A percentile compares a stretch with the other conserved stretches of the same genome.
Evolutionary conservation across 805 yeast genomes (phyloP).

Genomic region (Candida xyloterini): DNA sequence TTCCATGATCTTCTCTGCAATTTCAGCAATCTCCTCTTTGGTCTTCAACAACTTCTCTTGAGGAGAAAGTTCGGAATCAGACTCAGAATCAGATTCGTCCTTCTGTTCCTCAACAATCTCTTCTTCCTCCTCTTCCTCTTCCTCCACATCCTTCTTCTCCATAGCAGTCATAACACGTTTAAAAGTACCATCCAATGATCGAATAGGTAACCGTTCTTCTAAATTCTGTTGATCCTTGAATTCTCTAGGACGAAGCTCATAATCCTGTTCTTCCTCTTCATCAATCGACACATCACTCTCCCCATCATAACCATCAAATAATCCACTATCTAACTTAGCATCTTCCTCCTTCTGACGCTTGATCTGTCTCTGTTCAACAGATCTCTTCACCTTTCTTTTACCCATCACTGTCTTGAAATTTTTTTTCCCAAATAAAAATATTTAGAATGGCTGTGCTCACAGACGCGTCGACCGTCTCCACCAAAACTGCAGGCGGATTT

Average conservation of each 20-base stretch:
- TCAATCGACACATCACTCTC: conserved; percentile 17
- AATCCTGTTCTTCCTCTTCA: conserved; percentile 66
- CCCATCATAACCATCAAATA: conserved; percentile 31
- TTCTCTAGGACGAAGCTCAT: conserved; percentile 69
- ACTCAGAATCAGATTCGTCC: conserved; percentile 25
- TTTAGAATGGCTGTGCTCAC: conserved; percentile 9
- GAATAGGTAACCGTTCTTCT: conserved; percentile 79
- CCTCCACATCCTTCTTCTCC: conserved; percentile 17
- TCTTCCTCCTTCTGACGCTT: conserved; percentile 45
- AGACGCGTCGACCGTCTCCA: conserved; percentile 7
- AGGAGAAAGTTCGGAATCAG: conserved; percentile 46
- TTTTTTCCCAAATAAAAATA: conserved; percentile 6
- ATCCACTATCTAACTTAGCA: conserved; percentile 36
- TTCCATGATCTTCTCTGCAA: conserved; percentile 75
- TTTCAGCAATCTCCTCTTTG: conserved; percentile 79
- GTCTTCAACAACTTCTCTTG: conserved; percentile 54
- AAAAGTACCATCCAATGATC: conserved; percentile 66
- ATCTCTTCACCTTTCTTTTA: conserved; percentile 35
- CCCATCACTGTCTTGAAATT: conserved; percentile 29
- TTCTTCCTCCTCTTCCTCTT: conserved; percentile 15
- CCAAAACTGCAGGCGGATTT: conserved; percentile 6
- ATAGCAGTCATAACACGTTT: conserved; percentile 54
- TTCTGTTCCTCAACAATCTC: conserved; percentile 15
- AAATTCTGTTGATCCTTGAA: conserved; percentile 40
- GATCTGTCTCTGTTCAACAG: conserved; percentile 33